These are phyloP conservation scores for Podospora conica DNA, from an alignment of 495 filamentous ascomycete species.

Conservation along the genomic window DNA sequence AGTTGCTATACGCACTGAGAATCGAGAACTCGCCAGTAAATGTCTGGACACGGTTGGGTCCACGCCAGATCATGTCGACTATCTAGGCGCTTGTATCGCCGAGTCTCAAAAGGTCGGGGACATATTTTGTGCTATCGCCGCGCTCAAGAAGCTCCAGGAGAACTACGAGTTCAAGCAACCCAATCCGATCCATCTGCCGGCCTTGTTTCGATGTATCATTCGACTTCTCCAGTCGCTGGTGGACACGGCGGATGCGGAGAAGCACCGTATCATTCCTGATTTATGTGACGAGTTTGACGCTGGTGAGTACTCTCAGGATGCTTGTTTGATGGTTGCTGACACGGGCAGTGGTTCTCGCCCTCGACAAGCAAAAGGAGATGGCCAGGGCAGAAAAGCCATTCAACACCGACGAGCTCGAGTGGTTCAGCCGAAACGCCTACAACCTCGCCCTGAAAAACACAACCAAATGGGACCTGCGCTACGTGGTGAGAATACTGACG, in stretches of 20 bases:
- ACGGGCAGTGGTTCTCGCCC: constrained; percentile 36
- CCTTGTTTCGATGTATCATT: constrained; percentile 59
- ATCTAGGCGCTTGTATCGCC: constrained; percentile 69
- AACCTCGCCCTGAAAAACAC: constrained; percentile 62
- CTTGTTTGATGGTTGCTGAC: constrained; percentile 16
- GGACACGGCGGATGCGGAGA: constrained; percentile 29
- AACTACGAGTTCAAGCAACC: constrained; percentile 47
- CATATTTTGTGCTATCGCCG: constrained; percentile 48
- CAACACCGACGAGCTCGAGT: constrained; percentile 60
- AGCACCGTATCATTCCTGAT: constrained; percentile 35
- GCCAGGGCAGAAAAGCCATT: constrained; percentile 38
- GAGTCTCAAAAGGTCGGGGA: constrained; percentile 66
- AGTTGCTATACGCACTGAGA: constrained; percentile 54
- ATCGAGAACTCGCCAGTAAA: constrained; percentile 51
- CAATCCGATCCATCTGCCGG: constrained; percentile 56
- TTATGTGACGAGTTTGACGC: constrained; percentile 59
- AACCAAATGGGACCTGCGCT: constrained; percentile 45
- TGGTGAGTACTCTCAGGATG: constrained; percentile 38
- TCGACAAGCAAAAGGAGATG: constrained; percentile 31
- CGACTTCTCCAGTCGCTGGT: constrained; percentile 53
- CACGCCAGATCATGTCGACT: constrained; percentile 45
- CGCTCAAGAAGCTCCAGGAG: constrained; percentile 53
- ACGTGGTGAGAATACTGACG: constrained; percentile 50
- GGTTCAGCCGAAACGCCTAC: constrained; percentile 76
- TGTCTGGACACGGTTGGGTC: constrained; percentile 50